phyloP scores from a whole-genome alignment of 116 monocot species.

The Zostera marina region DNA sequence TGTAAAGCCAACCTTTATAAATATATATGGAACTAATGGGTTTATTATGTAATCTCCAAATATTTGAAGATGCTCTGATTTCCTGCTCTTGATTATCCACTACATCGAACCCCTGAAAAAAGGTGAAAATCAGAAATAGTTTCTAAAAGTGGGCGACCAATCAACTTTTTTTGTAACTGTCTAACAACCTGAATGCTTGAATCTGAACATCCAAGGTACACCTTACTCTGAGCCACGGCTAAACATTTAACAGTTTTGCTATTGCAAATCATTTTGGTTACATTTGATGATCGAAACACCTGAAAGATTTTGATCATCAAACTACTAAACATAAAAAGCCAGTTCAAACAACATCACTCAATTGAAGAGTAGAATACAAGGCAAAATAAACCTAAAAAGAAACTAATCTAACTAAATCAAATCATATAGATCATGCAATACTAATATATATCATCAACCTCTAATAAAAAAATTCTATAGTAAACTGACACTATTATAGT shows the following conservation, averaged over 20 bases:
- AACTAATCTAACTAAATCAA: too few species aligned
- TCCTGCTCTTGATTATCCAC: constrained; percentile 31
- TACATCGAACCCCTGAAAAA: constrained; percentile 60
- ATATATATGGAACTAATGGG: constrained; percentile 40
- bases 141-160: not conserved
- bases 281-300: constrained; percentile 51
- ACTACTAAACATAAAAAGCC: too few species aligned
- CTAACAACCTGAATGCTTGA: constrained; percentile 74
- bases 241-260: constrained; percentile 45
- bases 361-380: too few species aligned
- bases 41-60: constrained; percentile 53
- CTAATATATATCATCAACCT: too few species aligned
- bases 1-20: constrained; percentile 63
- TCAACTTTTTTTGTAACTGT: not conserved
- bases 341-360: too few species aligned
- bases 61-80: constrained; percentile 41
- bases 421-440: too few species aligned
- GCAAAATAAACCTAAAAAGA: too few species aligned
- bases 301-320: constrained; percentile 7
- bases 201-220: constrained; percentile 68
- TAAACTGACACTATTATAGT: too few species aligned
- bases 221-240: constrained; percentile 35
- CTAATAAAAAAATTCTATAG: too few species aligned
- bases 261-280: constrained; percentile 48
- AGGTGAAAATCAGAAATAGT: not conserved